A percentile compares a stretch with the other conserved stretches of the same genome.
phyloP scores from a whole-genome alignment of 108 stramenopile genomes.

The Pseudonitzschia multiseries region DNA sequence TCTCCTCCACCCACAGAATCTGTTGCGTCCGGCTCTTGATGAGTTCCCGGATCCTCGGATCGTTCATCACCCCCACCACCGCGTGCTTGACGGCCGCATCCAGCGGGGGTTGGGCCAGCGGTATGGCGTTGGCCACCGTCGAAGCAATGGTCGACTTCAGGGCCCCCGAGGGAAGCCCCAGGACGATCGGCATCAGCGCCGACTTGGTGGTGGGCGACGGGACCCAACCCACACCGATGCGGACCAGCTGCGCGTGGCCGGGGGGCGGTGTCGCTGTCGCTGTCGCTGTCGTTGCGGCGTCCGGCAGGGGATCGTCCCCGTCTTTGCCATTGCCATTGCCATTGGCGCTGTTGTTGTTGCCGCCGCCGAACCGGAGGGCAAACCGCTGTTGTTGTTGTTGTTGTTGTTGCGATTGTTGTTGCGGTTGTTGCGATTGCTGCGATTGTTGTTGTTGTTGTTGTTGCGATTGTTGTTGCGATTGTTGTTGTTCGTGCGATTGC shows the following conservation, averaged over 20 bases:
- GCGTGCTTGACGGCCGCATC: constrained; percentile 36
- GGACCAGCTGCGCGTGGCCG: constrained; percentile 34
- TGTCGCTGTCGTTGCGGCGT: too few species aligned
- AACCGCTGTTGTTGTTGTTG: background rate
- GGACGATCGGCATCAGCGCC: constrained; percentile 41
- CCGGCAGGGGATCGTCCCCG: constrained; percentile 25
- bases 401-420: background rate
- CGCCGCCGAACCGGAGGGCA: too few species aligned
- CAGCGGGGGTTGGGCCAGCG: constrained; percentile 33
- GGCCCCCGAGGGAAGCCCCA: constrained; percentile 31
- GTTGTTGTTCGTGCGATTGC: constrained; percentile 19
- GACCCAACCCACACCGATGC: constrained; percentile 36
- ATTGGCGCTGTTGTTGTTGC: background rate
- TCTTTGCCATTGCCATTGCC: too few species aligned
- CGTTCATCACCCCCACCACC: constrained; percentile 26
- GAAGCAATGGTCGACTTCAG: constrained; percentile 17
- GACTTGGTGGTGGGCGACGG: constrained; percentile 31
- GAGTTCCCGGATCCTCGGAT: constrained; percentile 24
- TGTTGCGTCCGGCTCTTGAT: constrained; percentile 35
- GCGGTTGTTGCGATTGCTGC: background rate
- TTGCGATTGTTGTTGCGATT: background rate
- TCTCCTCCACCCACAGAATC: background rate
- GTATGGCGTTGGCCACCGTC: constrained; percentile 34
- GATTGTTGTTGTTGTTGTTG: background rate
- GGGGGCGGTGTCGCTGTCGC: too few species aligned